A percentile compares a stretch with the other conserved stretches of the same genome.
Evolutionary conservation across 441 rosid genomes (phyloP).

Genomic region (Melastoma candidum): DNA sequence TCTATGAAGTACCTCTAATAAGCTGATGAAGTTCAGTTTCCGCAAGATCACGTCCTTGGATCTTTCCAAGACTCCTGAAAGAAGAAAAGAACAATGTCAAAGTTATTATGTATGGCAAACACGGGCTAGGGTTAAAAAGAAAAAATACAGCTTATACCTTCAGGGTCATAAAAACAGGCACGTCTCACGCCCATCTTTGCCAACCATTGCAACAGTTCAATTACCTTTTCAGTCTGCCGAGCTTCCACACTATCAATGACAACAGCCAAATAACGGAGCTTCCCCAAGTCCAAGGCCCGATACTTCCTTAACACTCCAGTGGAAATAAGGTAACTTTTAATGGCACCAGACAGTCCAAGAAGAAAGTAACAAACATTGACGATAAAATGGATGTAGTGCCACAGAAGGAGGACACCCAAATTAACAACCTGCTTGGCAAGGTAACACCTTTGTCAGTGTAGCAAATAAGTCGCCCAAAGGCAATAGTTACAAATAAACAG

Average conservation of each 20-base stretch:
- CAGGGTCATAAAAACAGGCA: slow-evolving; percentile 60
- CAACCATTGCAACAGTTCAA: slow-evolving; percentile 36
- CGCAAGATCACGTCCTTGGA: slow-evolving; percentile 45
- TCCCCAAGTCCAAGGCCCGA: neutral
- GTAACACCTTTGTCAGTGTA: too few species aligned
- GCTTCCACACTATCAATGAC: slow-evolving; percentile 5
- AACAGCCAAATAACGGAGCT: slow-evolving; percentile 1
- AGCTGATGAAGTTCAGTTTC: slow-evolving; percentile 29
- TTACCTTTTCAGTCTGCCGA: neutral
- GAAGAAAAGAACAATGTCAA: slow-evolving; percentile 7
- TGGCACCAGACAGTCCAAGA: neutral
- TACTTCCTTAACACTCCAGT: neutral
- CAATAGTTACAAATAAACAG: too few species aligned
- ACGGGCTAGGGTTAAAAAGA: neutral
- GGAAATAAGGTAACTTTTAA: neutral
- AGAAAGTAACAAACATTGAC: neutral
- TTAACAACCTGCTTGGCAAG: too few species aligned
- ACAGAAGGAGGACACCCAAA: too few species aligned
- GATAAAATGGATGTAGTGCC: neutral
- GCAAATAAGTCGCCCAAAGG: too few species aligned
- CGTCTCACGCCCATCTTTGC: slow-evolving; percentile 47
- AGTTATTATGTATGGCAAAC: neutral
- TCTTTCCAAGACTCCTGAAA: slow-evolving; percentile 67
- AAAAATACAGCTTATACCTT: slow-evolving; percentile 36
- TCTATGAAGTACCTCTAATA: slow-evolving; percentile 34